These are phyloP conservation scores for Jimgerdemannia lactiflua DNA, from an alignment of 192 early-diverging fungal species.

Conservation along the genomic window DNA sequence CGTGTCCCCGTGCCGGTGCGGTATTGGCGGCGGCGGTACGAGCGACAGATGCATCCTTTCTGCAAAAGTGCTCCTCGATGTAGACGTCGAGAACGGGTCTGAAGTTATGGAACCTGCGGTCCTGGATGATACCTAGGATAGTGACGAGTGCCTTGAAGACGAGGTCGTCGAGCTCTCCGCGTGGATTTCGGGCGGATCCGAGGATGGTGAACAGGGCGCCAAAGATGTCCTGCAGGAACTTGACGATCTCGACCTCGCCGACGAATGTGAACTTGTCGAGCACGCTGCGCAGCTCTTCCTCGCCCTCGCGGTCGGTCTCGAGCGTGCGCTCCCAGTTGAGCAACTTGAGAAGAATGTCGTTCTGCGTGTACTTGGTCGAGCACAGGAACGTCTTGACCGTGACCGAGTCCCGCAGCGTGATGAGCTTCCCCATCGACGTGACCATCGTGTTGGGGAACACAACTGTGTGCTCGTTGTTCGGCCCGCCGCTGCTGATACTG, in stretches of 20 bases:
- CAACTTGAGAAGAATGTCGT: constrained; percentile 56
- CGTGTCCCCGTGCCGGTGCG: not conserved
- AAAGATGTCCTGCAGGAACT: constrained; percentile 62
- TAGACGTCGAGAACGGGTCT: constrained; percentile 55
- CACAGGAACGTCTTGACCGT: constrained; percentile 55
- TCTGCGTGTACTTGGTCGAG: constrained; percentile 67
- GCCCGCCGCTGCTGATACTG: constrained; percentile 1
- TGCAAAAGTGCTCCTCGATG: constrained; percentile 49
- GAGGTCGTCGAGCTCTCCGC: constrained; percentile 34
- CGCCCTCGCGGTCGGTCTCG: constrained; percentile 9
- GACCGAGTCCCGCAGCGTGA: constrained; percentile 41
- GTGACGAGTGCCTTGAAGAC: constrained; percentile 51
- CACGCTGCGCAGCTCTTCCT: constrained; percentile 33
- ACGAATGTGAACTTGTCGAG: constrained; percentile 53
- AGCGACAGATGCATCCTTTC: not conserved
- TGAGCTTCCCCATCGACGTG: constrained; percentile 2
- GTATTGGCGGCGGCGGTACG: not conserved
- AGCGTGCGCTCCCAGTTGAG: constrained; percentile 55
- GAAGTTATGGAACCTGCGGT: constrained; percentile 60
- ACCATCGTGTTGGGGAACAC: not conserved
- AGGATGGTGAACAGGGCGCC: constrained; percentile 62
- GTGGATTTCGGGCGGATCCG: constrained; percentile 26
- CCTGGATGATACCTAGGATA: constrained; percentile 55
- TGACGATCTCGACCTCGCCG: constrained; percentile 65
- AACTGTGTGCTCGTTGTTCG: not conserved